Evolutionary conservation across 176 grass and related monocot genomes (phyloP).

Genomic region (Rhynchospora pubera): DNA sequence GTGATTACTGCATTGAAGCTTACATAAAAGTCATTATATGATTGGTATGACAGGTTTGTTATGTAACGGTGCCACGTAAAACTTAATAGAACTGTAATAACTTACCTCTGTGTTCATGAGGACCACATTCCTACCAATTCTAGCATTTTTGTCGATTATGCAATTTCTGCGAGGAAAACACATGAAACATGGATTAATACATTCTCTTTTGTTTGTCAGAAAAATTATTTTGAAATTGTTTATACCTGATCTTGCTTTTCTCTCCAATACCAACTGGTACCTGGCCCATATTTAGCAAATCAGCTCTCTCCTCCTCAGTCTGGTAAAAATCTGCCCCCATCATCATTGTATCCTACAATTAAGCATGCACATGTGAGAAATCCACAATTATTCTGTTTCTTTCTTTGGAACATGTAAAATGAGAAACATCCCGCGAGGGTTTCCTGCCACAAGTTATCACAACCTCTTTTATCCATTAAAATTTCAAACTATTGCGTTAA

Average conservation of each 20-base stretch:
- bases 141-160: slow-evolving; percentile 83
- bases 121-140: slow-evolving; percentile 67
- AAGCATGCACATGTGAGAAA: neutral
- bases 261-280: slow-evolving; percentile 70
- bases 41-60: neutral
- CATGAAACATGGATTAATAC: slow-evolving; percentile 9
- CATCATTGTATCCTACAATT: slow-evolving; percentile 72
- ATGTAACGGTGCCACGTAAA: neutral
- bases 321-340: slow-evolving; percentile 84
- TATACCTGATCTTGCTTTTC: slow-evolving; percentile 59
- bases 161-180: slow-evolving; percentile 37
- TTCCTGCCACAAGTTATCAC: neutral
- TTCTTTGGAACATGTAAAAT: neutral
- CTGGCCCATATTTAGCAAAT: slow-evolving; percentile 42
- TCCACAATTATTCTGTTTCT: neutral
- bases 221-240: slow-evolving; percentile 15
- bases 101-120: slow-evolving; percentile 58
- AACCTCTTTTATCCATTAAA: neutral
- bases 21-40: neutral
- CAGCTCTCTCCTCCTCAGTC: slow-evolving; percentile 58
- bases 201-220: neutral
- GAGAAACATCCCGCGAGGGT: neutral
- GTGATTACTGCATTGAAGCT: neutral
- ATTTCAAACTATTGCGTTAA: neutral
- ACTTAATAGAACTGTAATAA: neutral